Evolutionary conservation across 2,329 filamentous ascomycete species (phyloP), one percentile per base, ranked within the genome.

Genomic region (Aspergillus novofumigatus): DNA sequence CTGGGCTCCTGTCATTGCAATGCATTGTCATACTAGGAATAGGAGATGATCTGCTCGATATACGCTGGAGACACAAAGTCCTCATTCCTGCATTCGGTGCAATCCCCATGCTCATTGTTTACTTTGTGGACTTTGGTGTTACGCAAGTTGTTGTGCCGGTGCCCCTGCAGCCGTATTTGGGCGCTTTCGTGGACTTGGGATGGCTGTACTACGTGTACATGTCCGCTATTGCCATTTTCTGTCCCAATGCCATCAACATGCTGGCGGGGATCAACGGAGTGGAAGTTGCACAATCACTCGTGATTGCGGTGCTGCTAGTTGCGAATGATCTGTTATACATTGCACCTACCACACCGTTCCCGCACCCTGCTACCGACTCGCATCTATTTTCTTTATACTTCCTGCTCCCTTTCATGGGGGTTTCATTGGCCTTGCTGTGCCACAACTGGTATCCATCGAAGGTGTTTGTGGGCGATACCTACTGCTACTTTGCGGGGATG

Each of bases 401-500:
- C 64, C 83, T 99, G 45, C 83, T 97, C 17, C 94, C 94, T 17
- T 97, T 97, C 80, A 83, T 97, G 59, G 94, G 92, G 51, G 94
- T 97, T 54, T 97, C 92, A 7, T 76, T 89, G 52, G 94, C 94
- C 8, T 82, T 99, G 17, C 84, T 94, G 69, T 85, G 78, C 72
- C 92, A 99, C 79, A 99, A 99, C 76, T 95, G 92, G 90, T 99
- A 92, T 71, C 94, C 94, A 0, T 91, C 93, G 25, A 87, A 86
- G 67, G 94, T 97, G 9, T 99, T 99, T 69, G 93, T 97, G 9
- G 94, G 94, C 55, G 94, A 99, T 75, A 99, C 94, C 3, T 99
- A 97, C 82, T 99, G 94, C 82, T 99, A 99, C 78, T 97, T 99
- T 75, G 94, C 94, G 0, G 94, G 94, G 64, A 99, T 99, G 92